phyloP scores from a whole-genome alignment of 257 asterid species.

The Gynochthodes officinalis region DNA sequence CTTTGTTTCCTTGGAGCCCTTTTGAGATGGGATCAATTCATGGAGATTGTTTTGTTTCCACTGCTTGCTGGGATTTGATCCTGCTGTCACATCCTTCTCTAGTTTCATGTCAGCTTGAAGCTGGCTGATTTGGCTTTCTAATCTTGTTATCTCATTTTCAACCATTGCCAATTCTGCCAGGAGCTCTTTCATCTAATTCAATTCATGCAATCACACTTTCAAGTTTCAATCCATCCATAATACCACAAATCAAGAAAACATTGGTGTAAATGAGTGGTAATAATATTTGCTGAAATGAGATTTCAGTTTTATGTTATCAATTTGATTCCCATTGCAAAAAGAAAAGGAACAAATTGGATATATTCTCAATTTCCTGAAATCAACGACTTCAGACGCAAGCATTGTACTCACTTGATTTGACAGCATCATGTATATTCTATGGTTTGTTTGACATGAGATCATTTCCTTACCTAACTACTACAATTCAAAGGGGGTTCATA shows the following conservation, averaged over 20 bases:
- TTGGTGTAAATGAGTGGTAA: too few relatives aligned
- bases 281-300: too few relatives aligned
- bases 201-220: neutral
- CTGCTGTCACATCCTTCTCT: constrained; percentile 34
- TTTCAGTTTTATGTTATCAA: too few relatives aligned
- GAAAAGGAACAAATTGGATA: too few relatives aligned
- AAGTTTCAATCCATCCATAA: neutral
- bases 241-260: too few relatives aligned
- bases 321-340: too few relatives aligned
- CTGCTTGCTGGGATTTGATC: constrained; percentile 28
- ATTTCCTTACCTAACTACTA: neutral
- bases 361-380: neutral
- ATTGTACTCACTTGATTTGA: neutral
- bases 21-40: constrained; percentile 18
- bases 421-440: neutral
- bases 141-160: constrained; percentile 60
- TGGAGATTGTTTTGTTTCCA: constrained; percentile 17
- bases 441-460: neutral
- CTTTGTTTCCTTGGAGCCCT: constrained; percentile 14
- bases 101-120: constrained; percentile 48
- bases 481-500: too few relatives aligned
- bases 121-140: constrained; percentile 63
- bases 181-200: constrained; percentile 66
- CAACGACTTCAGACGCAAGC: neutral
- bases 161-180: constrained; percentile 65